These are phyloP conservation scores for Moniliella sp. DNA, from an alignment of 1,284 basidiomycete species.

Conservation along the genomic window DNA sequence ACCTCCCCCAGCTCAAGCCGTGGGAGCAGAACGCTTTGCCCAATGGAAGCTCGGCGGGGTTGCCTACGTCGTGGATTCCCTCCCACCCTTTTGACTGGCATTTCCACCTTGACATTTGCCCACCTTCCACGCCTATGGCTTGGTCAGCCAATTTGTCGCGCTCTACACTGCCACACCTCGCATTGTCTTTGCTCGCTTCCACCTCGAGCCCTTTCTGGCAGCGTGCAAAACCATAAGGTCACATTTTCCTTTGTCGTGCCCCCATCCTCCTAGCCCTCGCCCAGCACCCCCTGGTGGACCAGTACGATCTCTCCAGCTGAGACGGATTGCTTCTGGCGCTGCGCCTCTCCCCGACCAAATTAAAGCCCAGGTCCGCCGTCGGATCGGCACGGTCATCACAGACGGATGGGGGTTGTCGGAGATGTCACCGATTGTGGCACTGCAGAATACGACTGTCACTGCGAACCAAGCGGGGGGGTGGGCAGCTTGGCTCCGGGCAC, in stretches of 20 bases:
- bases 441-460: too few species aligned
- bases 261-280: slow-evolving; percentile 27
- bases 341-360: slow-evolving; percentile 18
- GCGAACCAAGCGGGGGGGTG: too few species aligned
- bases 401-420: too few species aligned
- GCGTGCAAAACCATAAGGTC: slow-evolving; percentile 13
- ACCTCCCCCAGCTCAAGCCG: too few species aligned
- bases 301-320: slow-evolving; percentile 21
- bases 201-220: slow-evolving; percentile 18
- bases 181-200: slow-evolving; percentile 17
- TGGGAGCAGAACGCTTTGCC: too few species aligned
- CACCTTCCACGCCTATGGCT: slow-evolving; percentile 31
- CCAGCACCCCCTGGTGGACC: slow-evolving; percentile 13
- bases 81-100: too few species aligned
- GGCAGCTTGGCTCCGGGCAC: too few species aligned
- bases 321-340: slow-evolving; percentile 22
- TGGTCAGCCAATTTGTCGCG: slow-evolving; percentile 19
- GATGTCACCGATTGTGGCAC: too few species aligned
- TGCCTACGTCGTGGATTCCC: too few species aligned
- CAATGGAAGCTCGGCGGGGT: too few species aligned
- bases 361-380: slow-evolving; percentile 10
- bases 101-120: too few species aligned
- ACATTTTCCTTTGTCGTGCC: slow-evolving; percentile 31
- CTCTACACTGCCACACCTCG: slow-evolving; percentile 25
- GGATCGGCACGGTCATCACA: slow-evolving; percentile 16